Percentiles rank a stretch among this genome's conserved stretches.
Conservation (phyloP, 2,329 filamentous ascomycete genomes). For the Rhynchosporium graminicola region DNA sequence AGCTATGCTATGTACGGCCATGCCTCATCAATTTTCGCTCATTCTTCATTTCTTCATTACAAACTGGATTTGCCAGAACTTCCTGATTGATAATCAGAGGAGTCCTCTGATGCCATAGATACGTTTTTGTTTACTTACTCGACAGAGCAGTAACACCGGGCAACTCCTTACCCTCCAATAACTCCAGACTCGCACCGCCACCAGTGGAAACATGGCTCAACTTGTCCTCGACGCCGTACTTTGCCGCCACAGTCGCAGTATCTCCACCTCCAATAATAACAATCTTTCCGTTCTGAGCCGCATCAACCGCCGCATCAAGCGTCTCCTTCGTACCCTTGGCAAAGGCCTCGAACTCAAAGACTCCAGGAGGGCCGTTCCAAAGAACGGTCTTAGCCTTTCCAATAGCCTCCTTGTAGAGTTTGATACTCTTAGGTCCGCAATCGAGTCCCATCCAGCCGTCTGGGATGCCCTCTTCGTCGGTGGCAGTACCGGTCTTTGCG, state of each 20-base stretch:
- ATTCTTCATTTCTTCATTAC: conserved; percentile 27
- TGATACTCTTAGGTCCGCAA: conserved; percentile 84
- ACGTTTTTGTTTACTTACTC: conserved; percentile 57
- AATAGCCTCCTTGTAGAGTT: conserved; percentile 87
- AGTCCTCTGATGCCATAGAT: conserved; percentile 23
- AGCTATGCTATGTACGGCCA: conserved; percentile 30
- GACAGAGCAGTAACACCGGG: conserved; percentile 92
- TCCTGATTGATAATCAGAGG: conserved; percentile 38
- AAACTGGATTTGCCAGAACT: conserved; percentile 35
- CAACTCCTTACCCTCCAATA: conserved; percentile 96
- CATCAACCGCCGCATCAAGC: conserved; percentile 83
- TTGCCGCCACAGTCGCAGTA: conserved; percentile 95
- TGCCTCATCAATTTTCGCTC: conserved; percentile 25
- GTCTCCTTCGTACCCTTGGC: conserved; percentile 89
- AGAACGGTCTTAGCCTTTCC: conserved; percentile 90
- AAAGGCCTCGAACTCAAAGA: conserved; percentile 97
- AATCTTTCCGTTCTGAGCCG: conserved; percentile 81
- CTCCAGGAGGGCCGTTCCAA: conserved; percentile 97
- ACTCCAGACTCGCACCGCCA: conserved; percentile 90
- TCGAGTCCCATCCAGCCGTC: conserved; percentile 99
- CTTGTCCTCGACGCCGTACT: conserved; percentile 95
- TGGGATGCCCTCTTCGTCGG: conserved; percentile 85
- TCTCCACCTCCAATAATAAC: conserved; percentile 99
- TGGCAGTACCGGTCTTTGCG: conserved; percentile 77
- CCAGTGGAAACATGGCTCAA: conserved; percentile 97